These are phyloP conservation scores for Tolypocladium album DNA, from an alignment of 2,329 filamentous ascomycete species.

Conservation along the genomic window DNA sequence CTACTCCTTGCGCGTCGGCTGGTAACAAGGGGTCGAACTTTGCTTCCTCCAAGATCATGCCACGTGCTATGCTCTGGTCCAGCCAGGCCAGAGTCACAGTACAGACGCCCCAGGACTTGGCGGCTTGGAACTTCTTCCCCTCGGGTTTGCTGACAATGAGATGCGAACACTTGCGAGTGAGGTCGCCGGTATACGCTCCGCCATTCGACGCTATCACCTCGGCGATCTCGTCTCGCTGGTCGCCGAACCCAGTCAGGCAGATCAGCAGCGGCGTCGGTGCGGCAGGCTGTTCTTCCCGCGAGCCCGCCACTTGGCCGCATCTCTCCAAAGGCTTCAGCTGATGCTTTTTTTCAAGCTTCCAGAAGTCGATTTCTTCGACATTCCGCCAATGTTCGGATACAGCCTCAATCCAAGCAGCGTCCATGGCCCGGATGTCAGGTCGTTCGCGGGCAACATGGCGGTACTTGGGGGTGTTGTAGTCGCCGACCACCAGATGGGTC, in stretches of 20 bases:
- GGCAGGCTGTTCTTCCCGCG: slow-evolving; percentile 8
- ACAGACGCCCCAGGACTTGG: slow-evolving; percentile 70
- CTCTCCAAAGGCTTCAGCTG: slow-evolving; percentile 53
- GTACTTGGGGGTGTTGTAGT: slow-evolving; percentile 86
- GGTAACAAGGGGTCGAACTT: slow-evolving; percentile 70
- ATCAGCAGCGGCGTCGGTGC: slow-evolving; percentile 34
- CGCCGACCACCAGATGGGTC: slow-evolving; percentile 86
- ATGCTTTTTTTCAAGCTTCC: slow-evolving; percentile 55
- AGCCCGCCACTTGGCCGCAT: slow-evolving; percentile 29
- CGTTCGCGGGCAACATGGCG: slow-evolving; percentile 86
- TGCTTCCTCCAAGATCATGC: slow-evolving; percentile 84
- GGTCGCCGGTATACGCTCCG: slow-evolving; percentile 75
- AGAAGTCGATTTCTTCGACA: slow-evolving; percentile 67
- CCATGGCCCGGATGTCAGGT: slow-evolving; percentile 74
- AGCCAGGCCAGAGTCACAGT: slow-evolving; percentile 82
- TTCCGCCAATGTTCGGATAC: slow-evolving; percentile 71
- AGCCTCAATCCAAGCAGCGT: slow-evolving; percentile 73
- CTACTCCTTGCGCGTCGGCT: slow-evolving; percentile 59
- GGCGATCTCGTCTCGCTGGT: slow-evolving; percentile 60
- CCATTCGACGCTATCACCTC: slow-evolving; percentile 58
- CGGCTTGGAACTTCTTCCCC: slow-evolving; percentile 84
- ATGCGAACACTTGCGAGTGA: slow-evolving; percentile 80
- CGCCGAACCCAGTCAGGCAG: slow-evolving; percentile 48
- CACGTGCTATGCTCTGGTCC: slow-evolving; percentile 67
- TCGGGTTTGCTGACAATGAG: slow-evolving; percentile 69